Percentiles rank a stretch among this genome's conserved stretches.
Conservation (phyloP, 2,329 filamentous ascomycete genomes). For the Colletotrichum lindemuthianum region DNA sequence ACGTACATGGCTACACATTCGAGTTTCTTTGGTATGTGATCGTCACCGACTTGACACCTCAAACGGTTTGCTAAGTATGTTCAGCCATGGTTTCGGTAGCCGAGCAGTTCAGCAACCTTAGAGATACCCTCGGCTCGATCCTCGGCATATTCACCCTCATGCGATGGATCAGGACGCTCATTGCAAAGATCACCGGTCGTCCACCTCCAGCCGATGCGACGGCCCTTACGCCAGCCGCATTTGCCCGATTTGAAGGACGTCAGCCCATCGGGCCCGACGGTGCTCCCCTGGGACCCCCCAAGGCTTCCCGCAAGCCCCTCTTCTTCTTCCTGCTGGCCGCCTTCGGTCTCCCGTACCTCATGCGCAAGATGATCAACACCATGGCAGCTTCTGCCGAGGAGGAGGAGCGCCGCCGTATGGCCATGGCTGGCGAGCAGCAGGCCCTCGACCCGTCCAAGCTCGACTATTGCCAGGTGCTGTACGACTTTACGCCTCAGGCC, state of each 20-base stretch:
- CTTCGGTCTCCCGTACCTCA: slow-evolving; percentile 94
- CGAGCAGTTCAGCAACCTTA: slow-evolving; percentile 93
- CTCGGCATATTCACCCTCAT: slow-evolving; percentile 96
- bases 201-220: slow-evolving; percentile 88
- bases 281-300: slow-evolving; percentile 68
- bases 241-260: slow-evolving; percentile 87
- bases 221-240: slow-evolving; percentile 88
- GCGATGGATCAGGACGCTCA: slow-evolving; percentile 90
- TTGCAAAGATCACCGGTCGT: slow-evolving; percentile 92
- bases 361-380: slow-evolving; percentile 93
- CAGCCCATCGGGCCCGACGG: slow-evolving; percentile 66
- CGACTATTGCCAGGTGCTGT: slow-evolving; percentile 94
- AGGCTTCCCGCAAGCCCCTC: slow-evolving; percentile 92
- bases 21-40: slow-evolving; percentile 88
- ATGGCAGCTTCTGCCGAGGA: slow-evolving; percentile 87
- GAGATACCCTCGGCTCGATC: slow-evolving; percentile 91
- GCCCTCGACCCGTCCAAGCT: slow-evolving; percentile 88
- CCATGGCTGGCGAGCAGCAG: slow-evolving; percentile 53
- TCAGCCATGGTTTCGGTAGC: slow-evolving; percentile 97
- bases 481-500: slow-evolving; percentile 89
- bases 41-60: not conserved
- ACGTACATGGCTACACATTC: slow-evolving; percentile 99
- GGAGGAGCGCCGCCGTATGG: slow-evolving; percentile 73
- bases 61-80: slow-evolving; percentile 22
- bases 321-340: slow-evolving; percentile 95